Evolutionary conservation across 2,329 filamentous ascomycete genomes (phyloP), one percentile per base, ranked within the genome.

Genomic region (Coleophoma eucalyptorum): DNA sequence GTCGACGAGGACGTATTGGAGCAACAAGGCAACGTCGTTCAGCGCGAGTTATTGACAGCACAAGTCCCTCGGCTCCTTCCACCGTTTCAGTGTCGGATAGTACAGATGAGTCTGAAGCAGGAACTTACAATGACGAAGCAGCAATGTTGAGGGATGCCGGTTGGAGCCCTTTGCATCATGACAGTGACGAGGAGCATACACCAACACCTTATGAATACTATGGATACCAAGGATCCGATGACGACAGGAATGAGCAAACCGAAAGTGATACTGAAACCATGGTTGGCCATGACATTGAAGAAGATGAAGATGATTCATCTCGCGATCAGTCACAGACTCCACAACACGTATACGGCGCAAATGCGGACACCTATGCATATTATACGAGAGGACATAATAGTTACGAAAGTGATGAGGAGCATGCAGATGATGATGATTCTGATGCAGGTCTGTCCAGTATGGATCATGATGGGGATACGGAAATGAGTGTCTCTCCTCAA

Each of bases 401-500:
- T 12, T 37, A 26, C 31, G 47, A 45, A 12, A 51, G 37, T 35
- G 48, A 50, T 12, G 47, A 46, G 51, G 50, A 48, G 19, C 49
- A 55, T 11, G 43, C 42, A n/a, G 50, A 62, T 41, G 63, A 60
- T 43, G 56, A 61, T 19, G 54, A 58, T 32, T 61, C 56, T 5
- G 56, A 60, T 19, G 51, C 40, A 32, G 53, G 49, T n/a, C 50
- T 50, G 13, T 50, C 54, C 8, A 49, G 44, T 32, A 64, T 58
- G 44, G 66, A 68, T 50, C 43, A 51, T 10, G 66, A 68, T 50
- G 65, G 66, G 13, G 66, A 68, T 46, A 64, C 66, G 32, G 64
- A 67, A 46, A 68, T 68, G 66, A 65, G 57, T 45, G 54, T 54
- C 4, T 63, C 62, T 1, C 57, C 63, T 11, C 26, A 26, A 26